Percentiles rank a stretch among this genome's conserved stretches.
Evolutionary conservation across 2,329 filamentous ascomycete species (phyloP).

Genomic region (Moelleriella libera): DNA sequence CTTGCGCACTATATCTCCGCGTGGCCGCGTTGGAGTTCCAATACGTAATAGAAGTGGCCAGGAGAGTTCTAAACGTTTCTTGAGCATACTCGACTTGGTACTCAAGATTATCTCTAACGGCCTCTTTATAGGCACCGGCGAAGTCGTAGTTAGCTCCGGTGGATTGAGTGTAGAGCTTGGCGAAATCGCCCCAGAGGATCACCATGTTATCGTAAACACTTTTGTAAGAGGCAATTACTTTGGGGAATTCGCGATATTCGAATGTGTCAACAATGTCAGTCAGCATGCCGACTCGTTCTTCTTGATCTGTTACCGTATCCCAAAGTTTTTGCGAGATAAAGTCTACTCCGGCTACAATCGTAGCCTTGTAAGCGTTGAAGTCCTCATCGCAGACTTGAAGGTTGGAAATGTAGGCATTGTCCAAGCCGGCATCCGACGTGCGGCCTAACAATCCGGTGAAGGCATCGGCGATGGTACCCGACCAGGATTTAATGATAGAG

Average conservation of each 20-base stretch:
- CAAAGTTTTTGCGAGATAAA: neutral
- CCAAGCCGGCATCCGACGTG: neutral
- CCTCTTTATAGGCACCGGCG: neutral
- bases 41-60: neutral
- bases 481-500: neutral
- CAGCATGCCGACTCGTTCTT: neutral
- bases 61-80: neutral
- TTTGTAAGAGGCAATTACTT: neutral
- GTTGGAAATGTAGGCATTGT: neutral
- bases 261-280: neutral
- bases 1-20: neutral
- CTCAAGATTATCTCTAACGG: neutral
- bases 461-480: neutral
- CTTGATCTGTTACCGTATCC: neutral
- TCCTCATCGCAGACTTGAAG: neutral
- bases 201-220: neutral
- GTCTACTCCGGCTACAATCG: neutral
- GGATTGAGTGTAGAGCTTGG: neutral
- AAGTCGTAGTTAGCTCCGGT: neutral
- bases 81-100: neutral
- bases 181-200: neutral
- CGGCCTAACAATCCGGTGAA: neutral
- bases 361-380: neutral
- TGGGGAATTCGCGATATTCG: neutral
- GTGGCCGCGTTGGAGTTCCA: neutral